phyloP scores from a whole-genome alignment of 1,139 yeast genomes.

The Hyphopichia khmerensis region DNA sequence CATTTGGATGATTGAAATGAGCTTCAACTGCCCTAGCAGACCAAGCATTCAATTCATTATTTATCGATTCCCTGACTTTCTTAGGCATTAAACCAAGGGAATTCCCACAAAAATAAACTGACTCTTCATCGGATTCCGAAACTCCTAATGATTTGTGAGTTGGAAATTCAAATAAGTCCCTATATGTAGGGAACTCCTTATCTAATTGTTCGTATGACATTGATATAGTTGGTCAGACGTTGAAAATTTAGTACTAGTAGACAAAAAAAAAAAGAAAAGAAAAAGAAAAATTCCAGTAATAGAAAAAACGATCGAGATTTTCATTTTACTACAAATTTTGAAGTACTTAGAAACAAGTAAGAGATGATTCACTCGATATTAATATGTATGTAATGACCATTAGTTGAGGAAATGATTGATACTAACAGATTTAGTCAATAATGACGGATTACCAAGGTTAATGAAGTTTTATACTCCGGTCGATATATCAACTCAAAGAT shows the following conservation, averaged over 20 bases:
- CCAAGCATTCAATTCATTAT: constrained; percentile 80
- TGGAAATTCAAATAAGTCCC: constrained; percentile 55
- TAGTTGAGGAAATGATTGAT: constrained; percentile 4
- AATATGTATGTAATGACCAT: constrained; percentile 58
- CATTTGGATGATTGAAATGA: constrained; percentile 68
- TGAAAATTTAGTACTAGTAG: not conserved
- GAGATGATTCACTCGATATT: constrained; percentile 90
- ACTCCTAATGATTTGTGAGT: constrained; percentile 56
- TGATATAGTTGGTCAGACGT: not conserved
- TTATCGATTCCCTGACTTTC: constrained; percentile 54
- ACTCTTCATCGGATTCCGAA: constrained; percentile 19
- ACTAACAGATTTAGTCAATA: constrained; percentile 60
- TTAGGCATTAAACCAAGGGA: constrained; percentile 89
- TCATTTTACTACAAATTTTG: too few species aligned
- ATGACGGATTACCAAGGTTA: constrained; percentile 87
- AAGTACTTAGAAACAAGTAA: too few species aligned
- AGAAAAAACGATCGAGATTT: not conserved
- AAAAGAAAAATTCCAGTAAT: not conserved
- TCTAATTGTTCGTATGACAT: constrained; percentile 25
- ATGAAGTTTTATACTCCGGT: constrained; percentile 93
- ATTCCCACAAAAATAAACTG: constrained; percentile 81
- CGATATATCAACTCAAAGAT: constrained; percentile 71
- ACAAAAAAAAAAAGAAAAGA: not conserved
- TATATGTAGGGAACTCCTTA: constrained; percentile 31
- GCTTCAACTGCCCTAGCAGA: constrained; percentile 74